Base-by-base conservation (phyloP, 306 rosid species). In the Amphicarpaea edgeworthii region DNA sequence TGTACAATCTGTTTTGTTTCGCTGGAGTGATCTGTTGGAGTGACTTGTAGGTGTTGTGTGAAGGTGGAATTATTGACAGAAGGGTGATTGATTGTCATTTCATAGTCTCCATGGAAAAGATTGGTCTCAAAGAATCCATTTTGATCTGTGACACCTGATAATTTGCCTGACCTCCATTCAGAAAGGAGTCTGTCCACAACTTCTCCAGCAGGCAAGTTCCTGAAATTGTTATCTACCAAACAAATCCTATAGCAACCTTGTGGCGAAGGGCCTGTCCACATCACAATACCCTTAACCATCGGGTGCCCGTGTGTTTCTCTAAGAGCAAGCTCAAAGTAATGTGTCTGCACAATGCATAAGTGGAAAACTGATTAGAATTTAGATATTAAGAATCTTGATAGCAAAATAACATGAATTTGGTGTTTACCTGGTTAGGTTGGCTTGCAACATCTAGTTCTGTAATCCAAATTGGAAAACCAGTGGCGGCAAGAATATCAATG, bases 291-390 rank as follows among this genome's bases (percentile, higher is more conserved):
- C 5, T 62, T 41, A 30, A 93, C 76, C 8, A 12, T 55, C 15
- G 97, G 98, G 76, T 91, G 98, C 1, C 96, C 84, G 8, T 84
- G 77, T 46, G 51, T 45, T 73, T 90, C 98, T 78, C 92, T 87
- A 2, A 90, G 81, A 60, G 86, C 59, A 49, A 82, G 84, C 85
- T 93, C 93, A 42, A 93, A 82, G 82, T 81, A 43, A 10, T 7
- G 0, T 21, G 85, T 80, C 90, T 93, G 73, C 80, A 79, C 8
- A 59, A 4, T 70, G 34, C 73, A 70, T 17, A 9, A 42, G 32
- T 26, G 1, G 3, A 30, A 60, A 60, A n/a, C n/a, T n/a, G n/a
- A n/a, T n/a, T n/a, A n/a, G n/a, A n/a, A n/a, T n/a, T n/a, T n/a
- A n/a, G n/a, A n/a, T n/a, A n/a, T n/a, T n/a, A 77, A 43, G 14